Evolutionary conservation across 2,329 filamentous ascomycete genomes (phyloP), one percentile per base, ranked within the genome.

Genomic region (Trichoderma koningii): DNA sequence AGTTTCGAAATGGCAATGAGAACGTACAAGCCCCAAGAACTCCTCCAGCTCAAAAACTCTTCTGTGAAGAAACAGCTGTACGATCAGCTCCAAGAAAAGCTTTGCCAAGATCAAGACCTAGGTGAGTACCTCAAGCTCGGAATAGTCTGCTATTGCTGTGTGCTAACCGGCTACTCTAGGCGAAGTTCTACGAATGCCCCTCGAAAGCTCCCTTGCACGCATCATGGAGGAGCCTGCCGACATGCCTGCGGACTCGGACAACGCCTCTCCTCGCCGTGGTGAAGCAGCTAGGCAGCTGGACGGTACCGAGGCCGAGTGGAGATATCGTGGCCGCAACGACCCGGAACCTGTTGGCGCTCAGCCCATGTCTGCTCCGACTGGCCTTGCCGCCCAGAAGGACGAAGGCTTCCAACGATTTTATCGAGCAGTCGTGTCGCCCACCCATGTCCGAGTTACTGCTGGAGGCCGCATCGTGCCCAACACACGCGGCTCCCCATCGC

Each of bases 381-480:
- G 80, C 9, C 73, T 83, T 41, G 75, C 74, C 44, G 82, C 84
- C 28, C 86, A 89, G 72, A 82, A 84, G 69, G 82, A 82, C 41
- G 85, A 89, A 72, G 87, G 87, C n/a, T 89, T 89, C 69, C 83
- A 87, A 73, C 81, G 83, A 60, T 89, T 89, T 72, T 89, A 87
- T 76, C 86, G 87, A 72, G 86, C 87, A 12, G 87, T 89, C n/a
- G 82, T 85, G 5, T 89, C 87, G 41, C 87, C 87, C 7, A 87
- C 85, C 15, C 86, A 89, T 73, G 83, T 89, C 67, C 84, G 87
- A 17, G 87, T 89, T 56, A 89, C 87, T 21, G 87, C 87, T 66
- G 86, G 87, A 65, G 87, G 87, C 48, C 81, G 86, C 44, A 89
- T 89, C 69, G 87, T 89, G 1, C 87, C 86, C 55, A 89, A 89